A percentile compares a stretch with the other conserved stretches of the same genome.
Conservation (phyloP, 352 stramenopile genomes). For the Elongisporangium undulatum region DNA sequence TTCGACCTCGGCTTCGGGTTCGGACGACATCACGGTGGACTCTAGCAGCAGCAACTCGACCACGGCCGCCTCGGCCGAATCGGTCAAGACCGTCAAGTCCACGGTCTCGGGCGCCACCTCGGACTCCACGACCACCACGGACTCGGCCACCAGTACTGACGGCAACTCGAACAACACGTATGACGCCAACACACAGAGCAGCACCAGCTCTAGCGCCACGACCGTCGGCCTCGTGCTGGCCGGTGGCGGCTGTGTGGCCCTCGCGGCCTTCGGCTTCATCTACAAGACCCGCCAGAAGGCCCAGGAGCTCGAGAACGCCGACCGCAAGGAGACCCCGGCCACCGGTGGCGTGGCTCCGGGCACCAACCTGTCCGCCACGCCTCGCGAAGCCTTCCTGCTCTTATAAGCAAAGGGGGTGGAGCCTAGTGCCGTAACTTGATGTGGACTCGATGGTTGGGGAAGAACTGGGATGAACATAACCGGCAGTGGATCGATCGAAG, state of each 20-base stretch:
- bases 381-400: neutral
- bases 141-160: slow-evolving; percentile 11
- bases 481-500: neutral
- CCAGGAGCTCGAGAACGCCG: slow-evolving; percentile 40
- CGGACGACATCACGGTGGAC: slow-evolving; percentile 5
- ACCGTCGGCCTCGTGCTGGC: slow-evolving; percentile 23
- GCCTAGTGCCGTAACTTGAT: neutral
- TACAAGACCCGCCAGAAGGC: slow-evolving; percentile 72
- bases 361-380: neutral
- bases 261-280: slow-evolving; percentile 72
- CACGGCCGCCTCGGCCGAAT: slow-evolving; percentile 2
- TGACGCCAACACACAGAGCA: slow-evolving; percentile 40
- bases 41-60: slow-evolving; percentile 11
- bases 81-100: slow-evolving; percentile 6
- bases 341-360: neutral
- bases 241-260: slow-evolving; percentile 27
- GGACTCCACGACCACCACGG: slow-evolving; percentile 10
- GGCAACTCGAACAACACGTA: slow-evolving; percentile 16
- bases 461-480: neutral
- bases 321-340: slow-evolving; percentile 28
- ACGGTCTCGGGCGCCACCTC: slow-evolving; percentile 17
- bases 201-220: slow-evolving; percentile 1
- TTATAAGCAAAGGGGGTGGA: neutral
- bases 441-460: neutral
- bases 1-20: slow-evolving; percentile 5